Evolutionary conservation across 1,284 basidiomycete genomes (phyloP).

Genomic region (Pseudozyma pruni): DNA sequence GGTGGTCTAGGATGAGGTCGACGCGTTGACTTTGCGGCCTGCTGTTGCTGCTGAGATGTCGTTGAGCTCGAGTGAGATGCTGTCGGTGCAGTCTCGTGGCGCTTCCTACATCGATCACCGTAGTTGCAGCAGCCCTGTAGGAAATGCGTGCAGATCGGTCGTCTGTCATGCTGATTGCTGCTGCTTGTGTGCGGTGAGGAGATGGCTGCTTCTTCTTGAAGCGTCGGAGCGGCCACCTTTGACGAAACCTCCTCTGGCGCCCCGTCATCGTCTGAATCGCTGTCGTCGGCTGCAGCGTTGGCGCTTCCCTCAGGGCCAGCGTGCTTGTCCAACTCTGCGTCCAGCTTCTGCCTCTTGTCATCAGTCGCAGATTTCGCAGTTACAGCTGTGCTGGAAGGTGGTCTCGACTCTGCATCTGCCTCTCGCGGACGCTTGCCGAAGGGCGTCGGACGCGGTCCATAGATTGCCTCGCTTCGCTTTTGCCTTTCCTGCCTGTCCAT

Average conservation of each 20-base stretch:
- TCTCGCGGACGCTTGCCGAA: constrained; percentile 23
- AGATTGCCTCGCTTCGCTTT: constrained; percentile 30
- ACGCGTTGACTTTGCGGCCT: constrained; percentile 5
- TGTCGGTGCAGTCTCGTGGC: constrained; percentile 22
- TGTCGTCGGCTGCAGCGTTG: not conserved
- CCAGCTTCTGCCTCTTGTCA: constrained; percentile 12
- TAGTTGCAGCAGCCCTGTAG: constrained; percentile 56
- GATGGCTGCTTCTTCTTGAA: constrained; percentile 1
- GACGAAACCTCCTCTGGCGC: constrained; percentile 38
- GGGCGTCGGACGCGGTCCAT: constrained; percentile 17
- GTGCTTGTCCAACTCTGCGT: not conserved
- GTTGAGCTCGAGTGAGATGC: constrained; percentile 1
- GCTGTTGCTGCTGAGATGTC: constrained; percentile 9
- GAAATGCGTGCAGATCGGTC: constrained; percentile 50
- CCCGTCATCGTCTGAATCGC: constrained; percentile 20
- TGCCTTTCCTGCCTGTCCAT: constrained; percentile 43
- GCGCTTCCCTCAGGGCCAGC: not conserved
- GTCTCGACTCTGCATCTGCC: not conserved
- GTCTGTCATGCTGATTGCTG: constrained; percentile 9
- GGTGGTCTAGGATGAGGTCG: constrained; percentile 54
- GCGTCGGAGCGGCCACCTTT: constrained; percentile 5
- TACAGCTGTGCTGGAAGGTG: not conserved
- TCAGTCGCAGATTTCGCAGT: too few relatives aligned
- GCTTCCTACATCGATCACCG: constrained; percentile 54
- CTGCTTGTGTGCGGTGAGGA: not conserved